Conservation (phyloP, 2,329 filamentous ascomycete species). For the Ilyonectria destructans region DNA sequence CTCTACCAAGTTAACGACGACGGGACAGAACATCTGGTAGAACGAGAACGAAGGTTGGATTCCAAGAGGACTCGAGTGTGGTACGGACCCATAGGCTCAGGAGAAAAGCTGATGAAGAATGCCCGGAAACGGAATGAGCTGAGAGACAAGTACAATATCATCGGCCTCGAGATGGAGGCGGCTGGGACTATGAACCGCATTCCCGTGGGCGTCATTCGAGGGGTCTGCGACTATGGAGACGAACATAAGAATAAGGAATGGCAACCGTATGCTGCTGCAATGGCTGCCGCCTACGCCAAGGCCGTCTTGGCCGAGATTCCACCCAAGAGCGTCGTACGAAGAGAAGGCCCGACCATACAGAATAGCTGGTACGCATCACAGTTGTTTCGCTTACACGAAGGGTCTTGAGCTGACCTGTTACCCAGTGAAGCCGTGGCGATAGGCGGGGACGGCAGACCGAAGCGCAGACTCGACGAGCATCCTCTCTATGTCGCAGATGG, state of each 20-base stretch:
- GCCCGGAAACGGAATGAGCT: constrained; percentile 43
- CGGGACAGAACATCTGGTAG: constrained; percentile 12
- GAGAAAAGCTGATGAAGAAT: constrained; percentile 53
- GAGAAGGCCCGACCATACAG: constrained; percentile 1
- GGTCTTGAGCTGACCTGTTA: not conserved
- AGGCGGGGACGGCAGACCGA: not conserved
- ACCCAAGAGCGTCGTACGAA: constrained; percentile 16
- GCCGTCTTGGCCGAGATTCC: constrained; percentile 26
- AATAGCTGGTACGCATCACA: not conserved
- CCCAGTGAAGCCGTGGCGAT: not conserved
- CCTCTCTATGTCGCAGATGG: not conserved
- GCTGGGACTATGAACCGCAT: constrained; percentile 54
- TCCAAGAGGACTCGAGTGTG: constrained; percentile 50
- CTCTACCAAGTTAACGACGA: constrained; percentile 40
- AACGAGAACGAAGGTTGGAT: constrained; percentile 37
- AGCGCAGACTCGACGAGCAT: constrained; percentile 9
- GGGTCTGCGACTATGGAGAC: constrained; percentile 55
- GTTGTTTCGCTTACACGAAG: not conserved
- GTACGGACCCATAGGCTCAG: constrained; percentile 54
- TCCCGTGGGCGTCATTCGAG: constrained; percentile 52
- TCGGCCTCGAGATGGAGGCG: constrained; percentile 55
- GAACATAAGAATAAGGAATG: constrained; percentile 53
- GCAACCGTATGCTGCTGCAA: constrained; percentile 58
- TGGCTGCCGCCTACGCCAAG: constrained; percentile 37
- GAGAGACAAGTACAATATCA: constrained; percentile 48